Base-by-base conservation (phyloP, 805 yeast genomes). In the Zygotorulaspora florentina region DNA sequence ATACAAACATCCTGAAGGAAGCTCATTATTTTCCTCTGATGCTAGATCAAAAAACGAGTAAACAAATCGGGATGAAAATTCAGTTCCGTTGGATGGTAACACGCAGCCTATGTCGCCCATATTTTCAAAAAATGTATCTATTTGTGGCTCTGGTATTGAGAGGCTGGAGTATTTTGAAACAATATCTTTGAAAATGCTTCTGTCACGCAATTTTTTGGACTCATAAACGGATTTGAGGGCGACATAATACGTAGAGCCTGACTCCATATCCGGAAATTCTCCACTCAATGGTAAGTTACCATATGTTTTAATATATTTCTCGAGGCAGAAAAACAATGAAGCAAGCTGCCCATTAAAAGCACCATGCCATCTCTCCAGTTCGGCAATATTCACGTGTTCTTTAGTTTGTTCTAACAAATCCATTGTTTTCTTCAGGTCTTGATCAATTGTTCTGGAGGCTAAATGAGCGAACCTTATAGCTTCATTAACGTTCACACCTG, bases 241-340 rank as follows among this genome's bases (percentile, higher is more conserved):
- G 2, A 83, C 70, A 61, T 85, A 91, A 45, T 70, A 70, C 8
- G 66, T 63, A 0, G 96, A 83, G 50, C 81, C 79, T 0, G 96
- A 78, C 16, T 86, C 84, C 96, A 91, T 91, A 27, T 48, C 52
- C 3, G 52, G 49, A 13, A 48, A 26, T 8, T 42, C 34, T 18
- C 45, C 38, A n/a, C 47, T 30, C 9, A 47, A 29, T 12, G 52
- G 48, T 5, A 35, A 11, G 13, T 38, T 27, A 11, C 35, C 30
- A 15, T 39, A 43, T 3, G 16, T 9, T n/a, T 39, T 17, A 30
- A 49, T 8, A 23, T 40, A 53, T 3, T 1, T 13, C 8, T 31
- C 18, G 28, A 56, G 33, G 5, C 52, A 33, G 1, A 12, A 23
- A 8, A 55, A 26, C 6, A 58, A 39, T 17, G 23, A 17, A 9